Conservation (phyloP, 2,329 filamentous ascomycete species). For the Aspergillus sp. region DNA sequence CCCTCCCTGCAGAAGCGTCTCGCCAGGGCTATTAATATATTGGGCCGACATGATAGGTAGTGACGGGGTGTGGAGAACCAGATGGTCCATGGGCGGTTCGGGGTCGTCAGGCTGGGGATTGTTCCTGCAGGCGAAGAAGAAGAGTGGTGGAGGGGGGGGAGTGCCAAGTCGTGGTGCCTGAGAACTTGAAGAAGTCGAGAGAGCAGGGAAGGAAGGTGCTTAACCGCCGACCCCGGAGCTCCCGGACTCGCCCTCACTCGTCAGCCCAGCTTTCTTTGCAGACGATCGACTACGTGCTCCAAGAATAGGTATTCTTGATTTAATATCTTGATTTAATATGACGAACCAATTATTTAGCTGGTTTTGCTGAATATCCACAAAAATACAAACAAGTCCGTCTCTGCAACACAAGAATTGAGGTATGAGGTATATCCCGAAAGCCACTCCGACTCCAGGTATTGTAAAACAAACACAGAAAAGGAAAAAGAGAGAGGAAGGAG, state of each 20-base stretch:
- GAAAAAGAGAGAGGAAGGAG: neutral
- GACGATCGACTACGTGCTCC: neutral
- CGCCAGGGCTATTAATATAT: conserved; percentile 13
- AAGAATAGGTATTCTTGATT: neutral
- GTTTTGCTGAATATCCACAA: conserved; percentile 2
- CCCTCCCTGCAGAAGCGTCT: conserved; percentile 8
- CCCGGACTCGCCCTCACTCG: neutral
- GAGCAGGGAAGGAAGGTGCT: neutral
- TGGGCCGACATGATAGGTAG: neutral
- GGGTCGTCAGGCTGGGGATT: neutral
- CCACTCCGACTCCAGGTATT: conserved; percentile 15
- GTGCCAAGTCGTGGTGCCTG: neutral
- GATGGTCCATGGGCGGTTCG: neutral
- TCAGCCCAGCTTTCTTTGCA: neutral
- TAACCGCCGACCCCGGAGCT: conserved; percentile 1
- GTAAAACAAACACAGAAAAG: neutral
- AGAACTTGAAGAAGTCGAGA: neutral
- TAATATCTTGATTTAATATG: neutral
- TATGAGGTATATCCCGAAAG: conserved; percentile 17
- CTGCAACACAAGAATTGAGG: conserved; percentile 5
- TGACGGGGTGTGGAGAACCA: neutral
- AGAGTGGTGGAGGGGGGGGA: no score
- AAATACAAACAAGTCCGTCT: conserved; percentile 6
- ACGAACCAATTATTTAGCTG: conserved; percentile 6
- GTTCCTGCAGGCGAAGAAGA: neutral